These are phyloP conservation scores for Rhizoclosmatium globosum DNA, from an alignment of 192 early-diverging fungal species.

Conservation along the genomic window DNA sequence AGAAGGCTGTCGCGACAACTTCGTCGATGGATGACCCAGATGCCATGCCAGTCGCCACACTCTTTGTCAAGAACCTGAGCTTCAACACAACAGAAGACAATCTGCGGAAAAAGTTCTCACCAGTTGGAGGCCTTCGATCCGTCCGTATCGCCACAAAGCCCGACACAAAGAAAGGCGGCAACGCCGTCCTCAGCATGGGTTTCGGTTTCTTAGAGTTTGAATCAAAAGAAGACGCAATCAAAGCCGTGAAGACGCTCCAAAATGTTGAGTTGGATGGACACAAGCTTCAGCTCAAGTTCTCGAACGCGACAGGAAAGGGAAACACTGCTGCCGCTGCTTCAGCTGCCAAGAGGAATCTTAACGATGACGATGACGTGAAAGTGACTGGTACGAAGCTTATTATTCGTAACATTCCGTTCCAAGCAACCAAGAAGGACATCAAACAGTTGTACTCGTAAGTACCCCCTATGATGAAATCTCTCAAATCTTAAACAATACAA, in stretches of 20 bases:
- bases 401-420: slow-evolving; percentile 95
- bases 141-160: slow-evolving; percentile 86
- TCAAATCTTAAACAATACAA: neutral
- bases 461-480: neutral
- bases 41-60: slow-evolving; percentile 70
- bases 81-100: slow-evolving; percentile 88
- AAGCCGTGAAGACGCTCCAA: slow-evolving; percentile 89
- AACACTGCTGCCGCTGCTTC: slow-evolving; percentile 5
- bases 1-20: slow-evolving; percentile 31
- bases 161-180: slow-evolving; percentile 82
- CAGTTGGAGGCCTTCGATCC: slow-evolving; percentile 80
- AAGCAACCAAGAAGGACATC: slow-evolving; percentile 94
- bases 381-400: slow-evolving; percentile 86
- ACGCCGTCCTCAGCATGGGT: slow-evolving; percentile 86
- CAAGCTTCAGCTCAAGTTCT: slow-evolving; percentile 90
- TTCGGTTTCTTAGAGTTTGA: slow-evolving; percentile 97
- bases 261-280: slow-evolving; percentile 87
- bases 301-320: slow-evolving; percentile 65
- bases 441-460: slow-evolving; percentile 84
- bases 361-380: slow-evolving; percentile 59
- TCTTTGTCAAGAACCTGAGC: slow-evolving; percentile 97
- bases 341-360: slow-evolving; percentile 27
- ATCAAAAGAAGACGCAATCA: slow-evolving; percentile 78
- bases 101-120: slow-evolving; percentile 76
- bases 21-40: slow-evolving; percentile 60